Conservation (phyloP, 2,329 filamentous ascomycete genomes). For the Davidsoniella neocaledoniae region DNA sequence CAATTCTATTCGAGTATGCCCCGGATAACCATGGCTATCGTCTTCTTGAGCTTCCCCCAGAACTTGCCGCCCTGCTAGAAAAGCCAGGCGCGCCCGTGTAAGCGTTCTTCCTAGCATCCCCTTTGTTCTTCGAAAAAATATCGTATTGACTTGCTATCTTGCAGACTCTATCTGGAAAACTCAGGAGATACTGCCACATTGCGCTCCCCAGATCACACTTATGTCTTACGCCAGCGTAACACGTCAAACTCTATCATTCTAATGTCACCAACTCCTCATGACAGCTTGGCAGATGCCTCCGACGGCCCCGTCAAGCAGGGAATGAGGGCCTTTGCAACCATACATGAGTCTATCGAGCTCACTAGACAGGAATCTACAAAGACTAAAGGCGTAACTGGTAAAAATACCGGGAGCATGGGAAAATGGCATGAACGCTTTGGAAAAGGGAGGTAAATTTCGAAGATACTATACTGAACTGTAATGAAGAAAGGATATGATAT, state of each 20-base stretch:
- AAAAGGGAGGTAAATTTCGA: constrained; percentile 13
- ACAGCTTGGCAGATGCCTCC: constrained; percentile 13
- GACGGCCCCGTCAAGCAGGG: neutral
- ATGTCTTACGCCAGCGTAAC: constrained; percentile 47
- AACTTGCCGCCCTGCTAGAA: constrained; percentile 38
- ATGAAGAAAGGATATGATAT: too few relatives aligned
- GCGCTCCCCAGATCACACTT: constrained; percentile 33
- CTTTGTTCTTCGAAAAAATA: neutral
- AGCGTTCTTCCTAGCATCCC: constrained; percentile 16
- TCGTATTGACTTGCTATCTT: constrained; percentile 1
- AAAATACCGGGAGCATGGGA: constrained; percentile 23
- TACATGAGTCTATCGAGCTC: constrained; percentile 47
- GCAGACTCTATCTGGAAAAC: constrained; percentile 31
- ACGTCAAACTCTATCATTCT: constrained; percentile 50
- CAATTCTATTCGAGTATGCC: constrained; percentile 33
- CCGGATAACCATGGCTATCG: constrained; percentile 36
- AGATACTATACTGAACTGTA: neutral
- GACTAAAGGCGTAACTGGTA: constrained; percentile 1
- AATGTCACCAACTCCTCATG: constrained; percentile 12
- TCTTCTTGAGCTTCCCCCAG: constrained; percentile 44
- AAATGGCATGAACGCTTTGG: constrained; percentile 48
- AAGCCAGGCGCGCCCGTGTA: constrained; percentile 36
- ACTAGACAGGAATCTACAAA: constrained; percentile 24
- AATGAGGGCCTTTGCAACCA: constrained; percentile 29
- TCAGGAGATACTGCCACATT: constrained; percentile 31